Percentiles rank a stretch among this genome's conserved stretches.
Conservation (phyloP, 768 basidiomycete species). For the Phylloporus scabripes region DNA sequence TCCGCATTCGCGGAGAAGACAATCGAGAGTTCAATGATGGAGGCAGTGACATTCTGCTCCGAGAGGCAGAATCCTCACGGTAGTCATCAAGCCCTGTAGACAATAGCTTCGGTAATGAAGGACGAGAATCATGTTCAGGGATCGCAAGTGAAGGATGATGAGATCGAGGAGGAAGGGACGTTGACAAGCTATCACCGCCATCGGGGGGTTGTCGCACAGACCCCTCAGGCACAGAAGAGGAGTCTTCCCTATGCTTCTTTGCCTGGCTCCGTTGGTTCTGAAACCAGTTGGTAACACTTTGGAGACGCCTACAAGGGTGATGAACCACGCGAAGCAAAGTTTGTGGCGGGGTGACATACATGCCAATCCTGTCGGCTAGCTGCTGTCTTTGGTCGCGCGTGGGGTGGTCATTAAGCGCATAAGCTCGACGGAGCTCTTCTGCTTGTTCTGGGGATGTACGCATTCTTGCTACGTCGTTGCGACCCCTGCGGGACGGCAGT, state of each 20-base stretch:
- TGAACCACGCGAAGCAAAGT: conserved; percentile 21
- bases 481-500: conserved; percentile 27
- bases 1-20: conserved; percentile 29
- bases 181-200: conserved; percentile 2
- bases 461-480: conserved; percentile 39
- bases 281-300: conserved; percentile 83
- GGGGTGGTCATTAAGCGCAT: conserved; percentile 61
- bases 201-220: conserved; percentile 15
- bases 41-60: conserved; percentile 29
- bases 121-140: conserved; percentile 18
- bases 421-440: conserved; percentile 64
- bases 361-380: conserved; percentile 65
- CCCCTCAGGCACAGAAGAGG: conserved; percentile 20
- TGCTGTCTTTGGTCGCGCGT: conserved; percentile 60
- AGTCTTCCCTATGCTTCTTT: conserved; percentile 63
- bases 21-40: conserved; percentile 24
- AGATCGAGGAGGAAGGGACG: conserved; percentile 25
- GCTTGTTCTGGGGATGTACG: conserved; percentile 60
- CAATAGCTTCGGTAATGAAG: conserved; percentile 9
- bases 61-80: conserved; percentile 17
- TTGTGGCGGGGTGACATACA: conserved; percentile 46
- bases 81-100: conserved; percentile 15
- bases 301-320: conserved; percentile 55
- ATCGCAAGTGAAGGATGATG: conserved; percentile 28
- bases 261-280: conserved; percentile 79